Conservation (phyloP, 2,329 filamentous ascomycete species). For the Ceratocystis destructans region DNA sequence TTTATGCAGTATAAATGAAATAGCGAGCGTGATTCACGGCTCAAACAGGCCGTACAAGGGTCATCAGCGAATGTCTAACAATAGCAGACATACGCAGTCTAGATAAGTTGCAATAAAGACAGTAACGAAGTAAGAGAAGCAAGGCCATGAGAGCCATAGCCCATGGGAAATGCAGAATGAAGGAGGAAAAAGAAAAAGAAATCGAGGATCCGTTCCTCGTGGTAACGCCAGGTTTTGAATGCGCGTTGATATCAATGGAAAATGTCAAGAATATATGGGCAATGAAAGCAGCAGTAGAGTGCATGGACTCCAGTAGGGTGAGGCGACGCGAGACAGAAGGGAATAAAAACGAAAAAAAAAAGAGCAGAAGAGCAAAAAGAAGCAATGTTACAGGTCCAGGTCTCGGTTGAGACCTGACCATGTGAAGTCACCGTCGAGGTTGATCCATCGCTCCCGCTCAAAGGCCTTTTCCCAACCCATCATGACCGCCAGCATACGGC, state of each 20-base stretch:
- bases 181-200: not conserved
- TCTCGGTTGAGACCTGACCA: slow-evolving; percentile 40
- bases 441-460: slow-evolving; percentile 50
- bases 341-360: not conserved
- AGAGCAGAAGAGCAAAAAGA: slow-evolving; percentile 7
- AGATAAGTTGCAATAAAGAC: slow-evolving; percentile 7
- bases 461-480: slow-evolving; percentile 68
- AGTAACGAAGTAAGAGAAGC: not conserved
- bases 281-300: not conserved
- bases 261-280: not conserved
- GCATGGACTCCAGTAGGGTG: too few relatives aligned
- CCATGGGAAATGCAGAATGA: not conserved
- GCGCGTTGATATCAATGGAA: too few relatives aligned
- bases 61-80: not conserved
- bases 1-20: not conserved
- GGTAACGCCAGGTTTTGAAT: not conserved
- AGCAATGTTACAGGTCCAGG: slow-evolving; percentile 13
- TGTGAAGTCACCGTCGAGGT: slow-evolving; percentile 58
- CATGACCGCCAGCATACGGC: slow-evolving; percentile 67
- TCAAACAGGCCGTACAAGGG: not conserved
- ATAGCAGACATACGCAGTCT: not conserved
- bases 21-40: not conserved
- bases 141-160: not conserved
- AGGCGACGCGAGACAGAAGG: not conserved
- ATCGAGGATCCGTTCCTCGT: not conserved